Percentiles rank a stretch among this genome's conserved stretches.
phyloP scores from a whole-genome alignment of 495 filamentous ascomycete genomes.

The Podospora didyma region DNA sequence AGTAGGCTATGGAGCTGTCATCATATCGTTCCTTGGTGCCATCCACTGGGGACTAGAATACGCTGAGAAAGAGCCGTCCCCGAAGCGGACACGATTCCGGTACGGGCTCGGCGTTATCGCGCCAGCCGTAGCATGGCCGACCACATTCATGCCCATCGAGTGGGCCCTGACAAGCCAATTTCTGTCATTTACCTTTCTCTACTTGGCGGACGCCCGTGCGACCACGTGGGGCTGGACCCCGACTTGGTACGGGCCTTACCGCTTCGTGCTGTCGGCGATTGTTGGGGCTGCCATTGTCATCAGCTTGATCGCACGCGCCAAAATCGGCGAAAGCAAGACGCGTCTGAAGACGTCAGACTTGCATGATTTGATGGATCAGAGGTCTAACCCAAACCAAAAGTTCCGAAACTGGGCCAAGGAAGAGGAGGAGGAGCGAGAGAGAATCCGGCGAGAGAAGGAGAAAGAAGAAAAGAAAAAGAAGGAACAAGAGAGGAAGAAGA shows the following conservation, averaged over 20 bases:
- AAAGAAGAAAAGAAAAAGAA: conserved; percentile 31
- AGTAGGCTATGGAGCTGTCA: conserved; percentile 88
- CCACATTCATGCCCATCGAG: conserved; percentile 78
- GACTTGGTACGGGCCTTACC: conserved; percentile 87
- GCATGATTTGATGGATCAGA: conserved; percentile 33
- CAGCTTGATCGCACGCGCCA: conserved; percentile 79
- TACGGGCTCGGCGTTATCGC: conserved; percentile 82
- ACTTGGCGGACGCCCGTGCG: conserved; percentile 81
- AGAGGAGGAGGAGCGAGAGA: conserved; percentile 31
- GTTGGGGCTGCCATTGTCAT: conserved; percentile 86
- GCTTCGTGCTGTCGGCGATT: conserved; percentile 91
- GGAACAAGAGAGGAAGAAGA: conserved; percentile 25
- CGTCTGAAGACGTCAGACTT: conserved; percentile 58
- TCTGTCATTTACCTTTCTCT: conserved; percentile 80
- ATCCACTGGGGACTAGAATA: conserved; percentile 88
- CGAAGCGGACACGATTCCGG: conserved; percentile 46
- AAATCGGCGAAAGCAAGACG: conserved; percentile 59
- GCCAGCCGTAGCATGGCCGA: conserved; percentile 89
- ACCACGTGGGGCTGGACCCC: conserved; percentile 78
- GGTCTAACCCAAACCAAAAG: conserved; percentile 40
- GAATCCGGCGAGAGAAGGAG: conserved; percentile 28
- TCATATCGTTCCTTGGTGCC: conserved; percentile 93
- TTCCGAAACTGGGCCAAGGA: conserved; percentile 34
- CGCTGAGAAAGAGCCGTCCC: conserved; percentile 40
- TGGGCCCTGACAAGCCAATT: conserved; percentile 91